A percentile compares a stretch with the other conserved stretches of the same genome.
Evolutionary conservation across 352 stramenopile species (phyloP).

Genomic region (Phytophthora quininea): DNA sequence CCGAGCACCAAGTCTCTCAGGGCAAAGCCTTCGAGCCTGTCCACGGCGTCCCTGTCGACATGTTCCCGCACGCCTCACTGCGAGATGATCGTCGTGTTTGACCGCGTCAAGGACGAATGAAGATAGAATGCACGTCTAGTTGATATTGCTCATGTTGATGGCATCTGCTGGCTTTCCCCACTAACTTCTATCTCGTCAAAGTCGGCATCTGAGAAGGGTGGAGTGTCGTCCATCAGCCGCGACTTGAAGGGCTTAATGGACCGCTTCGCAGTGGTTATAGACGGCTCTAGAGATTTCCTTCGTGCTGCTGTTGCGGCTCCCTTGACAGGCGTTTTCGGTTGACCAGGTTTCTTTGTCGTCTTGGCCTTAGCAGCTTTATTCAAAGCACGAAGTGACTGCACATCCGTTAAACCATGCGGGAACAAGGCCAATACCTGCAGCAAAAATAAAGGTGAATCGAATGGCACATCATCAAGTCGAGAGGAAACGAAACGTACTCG

Average conservation of each 20-base stretch:
- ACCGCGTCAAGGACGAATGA: slow-evolving; percentile 68
- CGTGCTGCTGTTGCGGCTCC: slow-evolving; percentile 34
- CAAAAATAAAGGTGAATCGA: not conserved
- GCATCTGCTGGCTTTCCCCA: slow-evolving; percentile 17
- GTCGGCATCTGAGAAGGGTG: slow-evolving; percentile 61
- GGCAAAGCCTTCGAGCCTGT: slow-evolving; percentile 93
- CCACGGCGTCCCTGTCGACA: slow-evolving; percentile 95
- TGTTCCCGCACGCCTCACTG: slow-evolving; percentile 99
- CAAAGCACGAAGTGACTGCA: slow-evolving; percentile 67
- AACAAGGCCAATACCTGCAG: slow-evolving; percentile 66
- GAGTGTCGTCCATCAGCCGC: slow-evolving; percentile 70
- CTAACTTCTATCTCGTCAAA: slow-evolving; percentile 66
- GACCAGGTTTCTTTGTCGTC: slow-evolving; percentile 45
- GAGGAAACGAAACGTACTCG: slow-evolving; percentile 40
- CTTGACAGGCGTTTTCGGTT: slow-evolving; percentile 38
- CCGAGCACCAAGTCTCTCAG: slow-evolving; percentile 93
- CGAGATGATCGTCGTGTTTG: slow-evolving; percentile 99
- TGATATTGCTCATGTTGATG: slow-evolving; percentile 4
- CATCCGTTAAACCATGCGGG: slow-evolving; percentile 60
- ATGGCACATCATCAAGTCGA: not conserved
- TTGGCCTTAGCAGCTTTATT: slow-evolving; percentile 77
- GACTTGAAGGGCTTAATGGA: slow-evolving; percentile 83
- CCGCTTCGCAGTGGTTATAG: slow-evolving; percentile 42
- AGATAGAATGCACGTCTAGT: slow-evolving; percentile 12
- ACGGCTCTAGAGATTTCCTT: slow-evolving; percentile 43